phyloP scores from a whole-genome alignment of 2,329 filamentous ascomycete species.

The Penicillium sp. region DNA sequence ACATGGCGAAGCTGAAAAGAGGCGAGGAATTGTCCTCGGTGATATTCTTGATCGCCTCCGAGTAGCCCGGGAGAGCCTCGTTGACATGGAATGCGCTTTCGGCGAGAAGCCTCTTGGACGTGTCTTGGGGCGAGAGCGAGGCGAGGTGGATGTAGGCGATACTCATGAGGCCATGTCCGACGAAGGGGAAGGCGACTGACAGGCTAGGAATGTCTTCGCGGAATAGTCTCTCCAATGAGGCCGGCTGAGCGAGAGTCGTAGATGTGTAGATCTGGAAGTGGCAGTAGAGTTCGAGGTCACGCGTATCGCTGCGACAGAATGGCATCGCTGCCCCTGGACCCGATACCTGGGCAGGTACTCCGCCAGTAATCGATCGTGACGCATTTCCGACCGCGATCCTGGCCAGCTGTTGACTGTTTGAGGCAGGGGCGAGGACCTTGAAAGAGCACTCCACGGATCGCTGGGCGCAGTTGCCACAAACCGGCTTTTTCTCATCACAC shows the following conservation, averaged over 20 bases:
- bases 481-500: conserved; percentile 14
- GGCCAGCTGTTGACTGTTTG: not conserved
- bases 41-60: not conserved
- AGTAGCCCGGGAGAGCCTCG: conserved; percentile 7
- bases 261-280: conserved; percentile 9
- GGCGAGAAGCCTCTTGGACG: not conserved
- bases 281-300: conserved; percentile 10
- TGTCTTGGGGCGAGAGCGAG: not conserved
- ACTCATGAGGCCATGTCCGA: conserved; percentile 7
- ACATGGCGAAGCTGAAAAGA: conserved; percentile 10
- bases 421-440: not conserved
- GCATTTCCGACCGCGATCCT: not conserved
- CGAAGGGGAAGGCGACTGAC: not conserved
- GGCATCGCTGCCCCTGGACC: not conserved
- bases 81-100: conserved; percentile 10
- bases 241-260: not conserved
- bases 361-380: not conserved
- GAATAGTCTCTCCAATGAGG: not conserved
- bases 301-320: conserved; percentile 10
- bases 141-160: conserved; percentile 12
- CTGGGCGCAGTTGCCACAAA: conserved; percentile 9
- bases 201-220: conserved; percentile 4
- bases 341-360: not conserved
- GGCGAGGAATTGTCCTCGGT: conserved; percentile 2
- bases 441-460: conserved; percentile 4